Conservation (phyloP, 2,329 filamentous ascomycete genomes). For the Fusarium odoratissimum region DNA sequence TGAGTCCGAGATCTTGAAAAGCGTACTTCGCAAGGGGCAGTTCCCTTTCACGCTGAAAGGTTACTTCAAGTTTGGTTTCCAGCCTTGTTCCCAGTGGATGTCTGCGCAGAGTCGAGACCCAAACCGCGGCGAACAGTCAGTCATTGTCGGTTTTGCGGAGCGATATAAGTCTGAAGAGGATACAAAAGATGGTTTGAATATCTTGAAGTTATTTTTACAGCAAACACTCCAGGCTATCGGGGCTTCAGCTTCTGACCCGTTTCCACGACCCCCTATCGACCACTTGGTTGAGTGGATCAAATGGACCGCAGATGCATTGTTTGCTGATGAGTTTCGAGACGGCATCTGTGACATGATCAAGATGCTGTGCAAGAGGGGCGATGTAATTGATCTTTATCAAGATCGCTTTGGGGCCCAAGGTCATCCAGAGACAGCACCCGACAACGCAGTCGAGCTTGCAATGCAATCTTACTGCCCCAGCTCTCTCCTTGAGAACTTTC, state of each 20-base stretch:
- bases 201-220: not conserved
- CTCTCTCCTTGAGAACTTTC: not conserved
- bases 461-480: not conserved
- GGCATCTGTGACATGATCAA: not conserved
- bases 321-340: not conserved
- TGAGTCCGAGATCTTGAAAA: not conserved
- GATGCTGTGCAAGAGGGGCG: not conserved
- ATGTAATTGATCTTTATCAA: constrained; percentile 21
- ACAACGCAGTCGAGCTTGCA: constrained; percentile 20
- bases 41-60: not conserved
- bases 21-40: not conserved
- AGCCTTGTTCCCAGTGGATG: not conserved
- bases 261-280: not conserved
- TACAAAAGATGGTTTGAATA: not conserved
- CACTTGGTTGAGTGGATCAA: not conserved
- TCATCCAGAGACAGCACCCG: not conserved
- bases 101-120: not conserved
- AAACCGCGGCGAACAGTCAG: not conserved
- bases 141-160: not conserved
- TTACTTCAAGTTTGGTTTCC: not conserved
- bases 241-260: not conserved
- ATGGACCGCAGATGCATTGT: not conserved
- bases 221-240: not conserved
- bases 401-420: not conserved
- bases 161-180: not conserved